Conservation (phyloP, 1,284 basidiomycete genomes). For the Rhizoctonia solani region DNA sequence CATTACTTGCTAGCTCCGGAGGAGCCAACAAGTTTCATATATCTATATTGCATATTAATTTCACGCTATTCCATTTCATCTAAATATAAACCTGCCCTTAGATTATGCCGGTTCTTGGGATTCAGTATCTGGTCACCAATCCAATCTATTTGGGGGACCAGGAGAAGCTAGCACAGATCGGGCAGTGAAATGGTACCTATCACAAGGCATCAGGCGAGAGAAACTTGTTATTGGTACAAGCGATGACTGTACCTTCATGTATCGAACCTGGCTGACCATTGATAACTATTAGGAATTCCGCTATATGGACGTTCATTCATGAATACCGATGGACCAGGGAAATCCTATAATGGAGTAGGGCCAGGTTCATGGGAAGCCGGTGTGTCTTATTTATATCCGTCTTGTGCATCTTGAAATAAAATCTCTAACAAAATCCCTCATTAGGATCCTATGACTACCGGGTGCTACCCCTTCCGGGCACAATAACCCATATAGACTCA, state of each 20-base stretch:
- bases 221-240: slow-evolving; percentile 78
- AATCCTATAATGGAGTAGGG: slow-evolving; percentile 76
- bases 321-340: slow-evolving; percentile 81
- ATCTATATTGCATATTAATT: neutral
- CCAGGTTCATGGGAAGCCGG: slow-evolving; percentile 76
- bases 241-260: slow-evolving; percentile 15
- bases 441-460: slow-evolving; percentile 69
- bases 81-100: neutral
- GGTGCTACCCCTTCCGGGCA: slow-evolving; percentile 70
- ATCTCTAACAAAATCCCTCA: neutral
- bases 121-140: slow-evolving; percentile 80
- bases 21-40: neutral
- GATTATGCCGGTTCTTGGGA: slow-evolving; percentile 80
- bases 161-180: slow-evolving; percentile 62
- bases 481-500: slow-evolving; percentile 63
- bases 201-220: slow-evolving; percentile 69
- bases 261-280: neutral
- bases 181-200: slow-evolving; percentile 74
- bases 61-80: neutral
- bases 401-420: neutral
- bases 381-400: neutral
- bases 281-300: slow-evolving; percentile 61
- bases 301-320: slow-evolving; percentile 91
- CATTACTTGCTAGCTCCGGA: no score
- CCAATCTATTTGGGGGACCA: slow-evolving; percentile 71